These are phyloP conservation scores for Geotrichum histeridarum DNA, from an alignment of 1,139 yeast species.

Conservation along the genomic window DNA sequence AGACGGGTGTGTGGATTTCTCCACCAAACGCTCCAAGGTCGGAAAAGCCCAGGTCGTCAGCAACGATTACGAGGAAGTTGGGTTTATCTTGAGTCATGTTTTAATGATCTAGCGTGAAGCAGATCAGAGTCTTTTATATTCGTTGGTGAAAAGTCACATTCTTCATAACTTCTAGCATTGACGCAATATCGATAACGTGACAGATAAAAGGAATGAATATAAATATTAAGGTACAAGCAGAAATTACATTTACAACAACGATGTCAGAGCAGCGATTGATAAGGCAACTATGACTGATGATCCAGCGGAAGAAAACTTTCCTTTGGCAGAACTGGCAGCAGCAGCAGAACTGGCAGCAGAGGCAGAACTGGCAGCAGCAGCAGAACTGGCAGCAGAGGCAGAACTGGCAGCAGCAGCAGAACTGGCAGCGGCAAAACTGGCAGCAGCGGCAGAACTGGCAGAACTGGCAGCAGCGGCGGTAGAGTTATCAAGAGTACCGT, in stretches of 20 bases:
- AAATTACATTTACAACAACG: not conserved
- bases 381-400: no score
- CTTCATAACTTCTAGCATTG: not conserved
- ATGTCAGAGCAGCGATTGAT: constrained; percentile 2
- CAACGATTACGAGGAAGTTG: constrained; percentile 53
- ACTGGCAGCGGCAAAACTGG: no score
- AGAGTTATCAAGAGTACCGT: constrained; percentile 25
- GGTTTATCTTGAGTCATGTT: constrained; percentile 18
- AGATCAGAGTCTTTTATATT: not conserved
- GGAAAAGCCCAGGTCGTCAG: constrained; percentile 60
- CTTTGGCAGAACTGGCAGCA: not conserved
- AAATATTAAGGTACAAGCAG: no score
- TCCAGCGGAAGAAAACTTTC: not conserved
- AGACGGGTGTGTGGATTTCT: constrained; percentile 54
- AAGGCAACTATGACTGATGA: constrained; percentile 6
- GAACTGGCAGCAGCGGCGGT: no score
- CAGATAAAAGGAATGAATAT: no score
- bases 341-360: no score
- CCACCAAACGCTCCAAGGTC: constrained; percentile 56
- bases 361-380: no score
- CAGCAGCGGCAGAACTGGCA: no score
- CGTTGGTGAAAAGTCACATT: not conserved
- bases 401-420: no score
- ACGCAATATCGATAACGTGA: not conserved
- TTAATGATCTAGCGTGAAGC: not conserved